Evolutionary conservation across 768 basidiomycete genomes (phyloP).

Genomic region (Suillus discolor): DNA sequence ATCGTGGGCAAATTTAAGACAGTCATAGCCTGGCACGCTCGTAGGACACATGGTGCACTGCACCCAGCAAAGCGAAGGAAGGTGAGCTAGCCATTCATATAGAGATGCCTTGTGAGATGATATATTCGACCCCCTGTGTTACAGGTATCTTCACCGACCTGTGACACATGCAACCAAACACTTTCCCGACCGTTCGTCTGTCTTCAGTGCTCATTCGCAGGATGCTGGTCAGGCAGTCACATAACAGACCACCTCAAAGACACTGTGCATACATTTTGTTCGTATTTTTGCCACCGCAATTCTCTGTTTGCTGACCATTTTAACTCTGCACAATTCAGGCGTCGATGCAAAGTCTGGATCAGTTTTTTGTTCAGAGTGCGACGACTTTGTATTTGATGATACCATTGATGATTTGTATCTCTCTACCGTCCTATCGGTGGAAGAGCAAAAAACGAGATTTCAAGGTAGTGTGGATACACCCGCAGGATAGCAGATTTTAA

Average conservation of each 20-base stretch:
- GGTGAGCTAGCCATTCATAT: constrained; percentile 39
- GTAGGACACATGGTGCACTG: constrained; percentile 43
- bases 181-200: constrained; percentile 73
- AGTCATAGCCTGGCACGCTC: constrained; percentile 57
- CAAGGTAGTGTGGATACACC: constrained; percentile 43
- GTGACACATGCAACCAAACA: constrained; percentile 57
- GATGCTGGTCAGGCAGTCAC: constrained; percentile 71
- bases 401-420: constrained; percentile 50
- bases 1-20: constrained; percentile 54
- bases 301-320: not conserved
- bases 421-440: constrained; percentile 48
- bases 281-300: constrained; percentile 29
- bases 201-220: constrained; percentile 67
- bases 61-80: constrained; percentile 65
- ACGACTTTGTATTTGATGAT: constrained; percentile 71
- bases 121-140: not conserved
- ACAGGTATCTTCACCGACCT: constrained; percentile 61
- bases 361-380: constrained; percentile 73
- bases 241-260: constrained; percentile 57
- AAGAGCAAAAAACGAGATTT: constrained; percentile 64
- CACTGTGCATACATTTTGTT: constrained; percentile 66
- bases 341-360: constrained; percentile 74
- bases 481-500: not conserved
- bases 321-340: constrained; percentile 43
- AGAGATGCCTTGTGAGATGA: not conserved